Percentiles rank a stretch among this genome's conserved stretches.
phyloP scores from a whole-genome alignment of 1,139 yeast species.

The Barnettozyma hawaiiensis region DNA sequence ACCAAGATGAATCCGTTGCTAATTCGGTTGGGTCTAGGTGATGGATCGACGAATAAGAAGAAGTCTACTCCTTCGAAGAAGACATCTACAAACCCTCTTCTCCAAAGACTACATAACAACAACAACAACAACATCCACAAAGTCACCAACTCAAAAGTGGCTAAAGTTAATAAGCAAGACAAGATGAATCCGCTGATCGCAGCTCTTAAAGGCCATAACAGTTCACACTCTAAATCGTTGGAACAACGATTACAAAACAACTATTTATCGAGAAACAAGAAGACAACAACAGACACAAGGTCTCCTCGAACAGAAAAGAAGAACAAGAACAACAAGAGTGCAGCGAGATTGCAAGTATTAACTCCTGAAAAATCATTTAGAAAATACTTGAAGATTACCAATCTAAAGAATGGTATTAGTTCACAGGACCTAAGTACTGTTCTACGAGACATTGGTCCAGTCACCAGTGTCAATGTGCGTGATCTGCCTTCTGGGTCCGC shows the following conservation, averaged over 20 bases:
- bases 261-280: not conserved
- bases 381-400: conserved; percentile 15
- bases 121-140: not conserved
- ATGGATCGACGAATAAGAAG: not conserved
- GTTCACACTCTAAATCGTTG: not conserved
- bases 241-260: not conserved
- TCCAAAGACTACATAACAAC: conserved; percentile 1
- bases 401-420: conserved; percentile 22
- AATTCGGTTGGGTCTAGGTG: conserved; percentile 6
- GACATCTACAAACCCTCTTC: conserved; percentile 4
- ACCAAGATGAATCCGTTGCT: conserved; percentile 7
- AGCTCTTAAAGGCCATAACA: conserved; percentile 8
- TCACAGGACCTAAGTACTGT: conserved; percentile 16
- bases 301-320: too few species aligned
- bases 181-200: conserved; percentile 3
- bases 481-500: conserved; percentile 25
- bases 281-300: not conserved
- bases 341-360: not conserved
- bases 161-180: not conserved
- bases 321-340: not conserved
- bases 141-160: not conserved
- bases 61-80: not conserved
- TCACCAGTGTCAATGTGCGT: conserved; percentile 11
- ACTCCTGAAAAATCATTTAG: not conserved
- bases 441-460: conserved; percentile 11